phyloP scores from a whole-genome alignment of 1,284 basidiomycete genomes.

The Ustilago sp. region DNA sequence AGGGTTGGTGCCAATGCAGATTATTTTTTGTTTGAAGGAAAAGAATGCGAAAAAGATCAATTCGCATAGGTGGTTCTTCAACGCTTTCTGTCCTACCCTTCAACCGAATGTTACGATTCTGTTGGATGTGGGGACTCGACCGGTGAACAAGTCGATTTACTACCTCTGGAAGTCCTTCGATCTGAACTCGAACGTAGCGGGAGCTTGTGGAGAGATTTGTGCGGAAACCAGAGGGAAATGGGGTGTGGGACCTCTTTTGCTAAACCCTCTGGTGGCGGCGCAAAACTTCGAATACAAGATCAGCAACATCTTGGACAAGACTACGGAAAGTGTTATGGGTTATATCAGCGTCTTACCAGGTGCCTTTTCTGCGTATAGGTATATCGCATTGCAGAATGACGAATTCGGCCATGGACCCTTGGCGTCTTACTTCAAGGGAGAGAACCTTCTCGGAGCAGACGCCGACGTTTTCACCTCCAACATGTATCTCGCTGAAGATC shows the following conservation, averaged over 20 bases:
- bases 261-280: constrained; percentile 83
- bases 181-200: constrained; percentile 80
- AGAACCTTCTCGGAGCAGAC: constrained; percentile 87
- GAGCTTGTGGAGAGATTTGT: constrained; percentile 81
- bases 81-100: constrained; percentile 67
- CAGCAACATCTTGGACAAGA: constrained; percentile 68
- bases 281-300: constrained; percentile 96
- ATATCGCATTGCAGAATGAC: constrained; percentile 90
- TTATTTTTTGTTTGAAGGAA: constrained; percentile 69
- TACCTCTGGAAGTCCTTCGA: constrained; percentile 97
- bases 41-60: constrained; percentile 76
- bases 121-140: constrained; percentile 95
- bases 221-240: constrained; percentile 66
- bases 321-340: constrained; percentile 66
- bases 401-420: constrained; percentile 86
- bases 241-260: constrained; percentile 80
- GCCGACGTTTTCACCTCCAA: constrained; percentile 93
- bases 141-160: constrained; percentile 95
- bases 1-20: constrained; percentile 73
- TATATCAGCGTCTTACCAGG: constrained; percentile 66
- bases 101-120: constrained; percentile 89
- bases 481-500: constrained; percentile 73
- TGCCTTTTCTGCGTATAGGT: constrained; percentile 73
- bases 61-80: constrained; percentile 76
- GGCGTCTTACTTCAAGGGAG: constrained; percentile 96